Conservation (phyloP, 2,329 filamentous ascomycete species). For the Trichophyton benhamiae region DNA sequence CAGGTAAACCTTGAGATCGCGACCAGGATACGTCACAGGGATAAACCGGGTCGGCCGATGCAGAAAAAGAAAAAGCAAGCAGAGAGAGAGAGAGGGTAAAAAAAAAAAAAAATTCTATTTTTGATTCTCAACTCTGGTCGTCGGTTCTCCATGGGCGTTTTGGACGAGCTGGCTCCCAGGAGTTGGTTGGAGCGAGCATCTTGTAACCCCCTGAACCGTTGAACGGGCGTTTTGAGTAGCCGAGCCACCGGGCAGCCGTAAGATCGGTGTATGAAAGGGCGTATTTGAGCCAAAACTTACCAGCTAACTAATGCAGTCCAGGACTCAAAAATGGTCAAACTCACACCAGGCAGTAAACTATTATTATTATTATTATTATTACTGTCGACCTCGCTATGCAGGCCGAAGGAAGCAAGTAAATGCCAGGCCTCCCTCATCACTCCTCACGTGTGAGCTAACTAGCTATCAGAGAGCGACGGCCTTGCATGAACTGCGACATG, state of each 20-base stretch:
- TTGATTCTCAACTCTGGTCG: background rate
- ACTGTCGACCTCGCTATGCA: too few species aligned
- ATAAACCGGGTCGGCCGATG: background rate
- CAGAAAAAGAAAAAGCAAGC: background rate
- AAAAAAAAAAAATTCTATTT: background rate
- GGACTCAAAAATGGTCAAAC: background rate
- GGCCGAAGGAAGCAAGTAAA: background rate
- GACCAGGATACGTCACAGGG: background rate
- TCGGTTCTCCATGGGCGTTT: background rate
- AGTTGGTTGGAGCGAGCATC: background rate
- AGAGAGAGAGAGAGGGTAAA: background rate
- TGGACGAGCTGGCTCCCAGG: background rate
- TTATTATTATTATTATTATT: too few species aligned
- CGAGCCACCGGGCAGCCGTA: background rate
- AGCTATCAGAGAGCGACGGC: background rate
- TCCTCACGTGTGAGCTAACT: background rate
- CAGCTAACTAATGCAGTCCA: background rate
- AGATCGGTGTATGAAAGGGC: too few species aligned
- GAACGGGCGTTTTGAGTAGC: background rate
- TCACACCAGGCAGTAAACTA: background rate
- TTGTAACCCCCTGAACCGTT: background rate
- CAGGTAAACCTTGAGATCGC: background rate
- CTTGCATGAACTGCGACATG: slow-evolving; percentile 1
- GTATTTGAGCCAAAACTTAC: background rate
- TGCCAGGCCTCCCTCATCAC: background rate